Percentiles rank a stretch among this genome's conserved stretches.
phyloP scores from a whole-genome alignment of 2,329 filamentous ascomycete genomes.

The Paraconiothyrium brasiliense region DNA sequence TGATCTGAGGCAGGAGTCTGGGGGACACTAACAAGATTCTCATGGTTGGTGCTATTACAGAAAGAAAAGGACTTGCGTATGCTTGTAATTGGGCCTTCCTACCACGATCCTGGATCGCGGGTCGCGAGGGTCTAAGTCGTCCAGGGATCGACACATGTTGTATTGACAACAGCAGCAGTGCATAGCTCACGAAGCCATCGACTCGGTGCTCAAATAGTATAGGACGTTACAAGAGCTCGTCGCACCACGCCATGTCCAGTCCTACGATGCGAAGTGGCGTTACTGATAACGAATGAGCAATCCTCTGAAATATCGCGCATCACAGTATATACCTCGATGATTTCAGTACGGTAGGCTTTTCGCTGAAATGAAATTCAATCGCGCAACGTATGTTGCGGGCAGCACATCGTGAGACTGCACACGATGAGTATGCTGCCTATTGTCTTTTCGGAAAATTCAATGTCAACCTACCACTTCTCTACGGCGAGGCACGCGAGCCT shows the following conservation, averaged over 20 bases:
- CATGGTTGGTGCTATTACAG: conserved; percentile 3
- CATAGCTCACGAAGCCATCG: conserved; percentile 23
- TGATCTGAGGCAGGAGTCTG: conserved; percentile 6
- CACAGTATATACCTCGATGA: conserved; percentile 6
- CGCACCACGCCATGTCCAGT: conserved; percentile 19
- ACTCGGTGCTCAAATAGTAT: conserved; percentile 30
- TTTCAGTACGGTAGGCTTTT: background rate
- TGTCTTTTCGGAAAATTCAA: conserved; percentile 34
- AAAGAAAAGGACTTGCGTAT: background rate
- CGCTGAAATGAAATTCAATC: background rate
- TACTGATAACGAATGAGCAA: background rate
- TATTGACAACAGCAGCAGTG: conserved; percentile 23
- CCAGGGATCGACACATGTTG: conserved; percentile 24
- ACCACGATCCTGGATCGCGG: background rate
- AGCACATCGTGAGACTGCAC: conserved; percentile 24
- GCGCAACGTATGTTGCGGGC: conserved; percentile 31
- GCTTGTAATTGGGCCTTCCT: background rate
- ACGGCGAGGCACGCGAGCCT: conserved; percentile 28
- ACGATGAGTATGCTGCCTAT: conserved; percentile 32
- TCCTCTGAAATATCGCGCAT: background rate
- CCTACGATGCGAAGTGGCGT: conserved; percentile 19
- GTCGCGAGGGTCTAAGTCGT: background rate
- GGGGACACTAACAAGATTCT: conserved; percentile 1
- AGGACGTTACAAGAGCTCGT: conserved; percentile 31
- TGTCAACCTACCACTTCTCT: conserved; percentile 28